Evolutionary conservation across 2,329 filamentous ascomycete genomes (phyloP), one percentile per base, ranked within the genome.

Genomic region (Cladosporium oxysporum): DNA sequence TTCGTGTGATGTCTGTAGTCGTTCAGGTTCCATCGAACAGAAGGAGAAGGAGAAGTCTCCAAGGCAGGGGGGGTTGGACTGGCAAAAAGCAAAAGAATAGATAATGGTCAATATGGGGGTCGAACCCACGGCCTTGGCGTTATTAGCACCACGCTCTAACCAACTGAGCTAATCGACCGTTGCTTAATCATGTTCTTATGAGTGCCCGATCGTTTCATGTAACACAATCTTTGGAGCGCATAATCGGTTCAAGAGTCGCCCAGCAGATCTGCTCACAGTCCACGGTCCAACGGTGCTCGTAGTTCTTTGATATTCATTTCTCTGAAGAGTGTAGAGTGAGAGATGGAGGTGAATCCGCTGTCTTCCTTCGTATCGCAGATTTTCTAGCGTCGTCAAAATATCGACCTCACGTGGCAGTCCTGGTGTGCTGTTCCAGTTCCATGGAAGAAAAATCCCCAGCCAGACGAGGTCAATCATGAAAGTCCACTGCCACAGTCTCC

Each of bases 361-460:
- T 44, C 18, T 21, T 21, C 41, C 1, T 47, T 47, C 41, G 41
- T 21, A 47, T 21, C n/a, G 41, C 41, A 11, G 12, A 8, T 47
- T 47, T 47, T 47, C 41, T 47, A 47, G 3, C 12, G 41, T 47
- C n/a, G 41, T 11, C 41, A 11, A 47, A 7, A 21, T 21, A 12
- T n/a, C 41, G 31, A 23, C 55, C 31, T 33, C 31, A 16, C 28
- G n/a, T 23, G 33, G 33, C 57, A 47, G 28, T 29, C 35, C 57
- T 59, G 57, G 57, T 59, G 57, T 59, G 26, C 57, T 59, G 57
- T 59, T 59, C 57, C 57, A 59, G 57, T 18, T 47, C 57, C 52
- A 47, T 21, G 3, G 41, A 21, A 12, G 12, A 21, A 5, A 11
- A 44, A n/a, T 7, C 16, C 16, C 37, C 10, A 21, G n/a, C 41